Base-by-base conservation (phyloP, 106 monocot species). In the Allium sativum region DNA sequence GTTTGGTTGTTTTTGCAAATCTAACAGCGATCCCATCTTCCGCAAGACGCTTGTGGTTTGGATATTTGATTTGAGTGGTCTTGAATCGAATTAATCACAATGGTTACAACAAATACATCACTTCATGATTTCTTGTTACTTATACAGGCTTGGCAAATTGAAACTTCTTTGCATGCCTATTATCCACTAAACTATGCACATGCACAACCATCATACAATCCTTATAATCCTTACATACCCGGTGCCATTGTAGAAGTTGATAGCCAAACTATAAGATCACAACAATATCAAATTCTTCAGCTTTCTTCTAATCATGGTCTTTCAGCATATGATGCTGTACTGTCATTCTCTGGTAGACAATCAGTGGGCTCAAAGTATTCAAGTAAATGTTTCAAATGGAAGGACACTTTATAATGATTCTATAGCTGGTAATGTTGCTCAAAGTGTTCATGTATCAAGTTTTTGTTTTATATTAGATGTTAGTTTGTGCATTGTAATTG, bases 111-210 rank as follows among this genome's bases (percentile, higher is more conserved):
- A n/a, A n/a, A n/a, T 31, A 31, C 31, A 31, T 31, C 1, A 31
- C 31, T 31, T 31, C 31, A 31, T 3, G 31, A 31, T 31, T 31
- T 31, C 31, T 3, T 31, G 31, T 31, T 31, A 31, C 5, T 3
- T 31, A 46, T 76, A 48, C 82, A 90, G 85, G 82, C 72, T 68
- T 61, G 68, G 48, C 86, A 85, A 58, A 50, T 71, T 60, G 86
- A 86, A 58, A 69, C 21, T 70, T 54, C 65, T 40, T 77, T 79
- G 16, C 79, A 82, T 82, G 66, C 72, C 71, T 90, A 86, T 75
- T 90, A 82, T 67, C 17, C 79, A 57, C 86, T 85, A 48, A 64
- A 58, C 60, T 90, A 82, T 75, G 82, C 72, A 66, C 82, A 77
- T 77, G 72, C 76, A 62, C 76, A 82, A 66, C 61, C 82, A 22